Evolutionary conservation across 176 grass and related monocot genomes (phyloP).

Genomic region (Dendrocalamus sinicus): DNA sequence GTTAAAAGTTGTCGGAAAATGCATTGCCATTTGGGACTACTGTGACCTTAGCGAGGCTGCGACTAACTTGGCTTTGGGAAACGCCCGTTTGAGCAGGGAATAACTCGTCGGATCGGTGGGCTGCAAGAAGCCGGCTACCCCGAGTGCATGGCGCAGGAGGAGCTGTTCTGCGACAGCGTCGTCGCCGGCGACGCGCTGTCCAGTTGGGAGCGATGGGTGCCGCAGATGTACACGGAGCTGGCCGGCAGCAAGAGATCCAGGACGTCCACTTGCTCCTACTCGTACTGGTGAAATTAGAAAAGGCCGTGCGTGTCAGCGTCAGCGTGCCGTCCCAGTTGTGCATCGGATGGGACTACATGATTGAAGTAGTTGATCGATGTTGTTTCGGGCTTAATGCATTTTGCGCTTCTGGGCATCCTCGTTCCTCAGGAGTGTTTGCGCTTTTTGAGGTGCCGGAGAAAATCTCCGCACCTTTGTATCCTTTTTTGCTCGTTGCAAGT

Average conservation of each 20-base stretch:
- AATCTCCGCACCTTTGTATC: slow-evolving; percentile 16
- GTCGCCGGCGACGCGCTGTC: not conserved
- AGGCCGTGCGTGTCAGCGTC: not conserved
- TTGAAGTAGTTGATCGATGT: slow-evolving; percentile 11
- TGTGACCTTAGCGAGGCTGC: not conserved
- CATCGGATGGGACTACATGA: not conserved
- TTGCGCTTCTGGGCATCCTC: slow-evolving; percentile 28
- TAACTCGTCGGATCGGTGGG: not conserved
- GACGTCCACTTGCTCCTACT: slow-evolving; percentile 11
- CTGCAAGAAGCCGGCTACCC: slow-evolving; percentile 34
- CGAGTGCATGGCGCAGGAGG: slow-evolving; percentile 58
- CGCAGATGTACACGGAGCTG: slow-evolving; percentile 52
- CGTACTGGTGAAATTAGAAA: slow-evolving; percentile 51
- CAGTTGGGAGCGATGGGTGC: slow-evolving; percentile 53
- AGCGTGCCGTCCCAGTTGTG: not conserved
- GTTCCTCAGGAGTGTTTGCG: not conserved
- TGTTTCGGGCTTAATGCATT: slow-evolving; percentile 30
- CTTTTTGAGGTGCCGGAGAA: slow-evolving; percentile 31
- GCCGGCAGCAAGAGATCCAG: slow-evolving; percentile 52
- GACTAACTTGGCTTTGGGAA: slow-evolving; percentile 24
- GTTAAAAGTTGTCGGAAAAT: not conserved
- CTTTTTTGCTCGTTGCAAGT: not conserved
- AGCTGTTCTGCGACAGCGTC: slow-evolving; percentile 46
- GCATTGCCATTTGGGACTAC: not conserved
- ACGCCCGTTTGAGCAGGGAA: slow-evolving; percentile 49